Evolutionary conservation across 129 eudicot species (phyloP).

Genomic region (Helichrysum umbraculigerum): DNA sequence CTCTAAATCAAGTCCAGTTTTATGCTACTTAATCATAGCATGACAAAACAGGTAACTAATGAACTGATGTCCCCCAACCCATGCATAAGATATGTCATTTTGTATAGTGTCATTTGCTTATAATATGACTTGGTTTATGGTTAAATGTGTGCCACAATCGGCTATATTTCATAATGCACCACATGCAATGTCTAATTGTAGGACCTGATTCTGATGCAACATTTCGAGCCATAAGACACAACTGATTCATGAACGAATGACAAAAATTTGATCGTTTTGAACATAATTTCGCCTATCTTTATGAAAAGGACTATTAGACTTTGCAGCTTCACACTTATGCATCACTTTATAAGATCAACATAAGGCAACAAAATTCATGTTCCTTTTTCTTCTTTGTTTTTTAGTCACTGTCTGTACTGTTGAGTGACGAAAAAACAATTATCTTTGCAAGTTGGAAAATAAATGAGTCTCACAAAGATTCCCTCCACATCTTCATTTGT

Average conservation of each 20-base stretch:
- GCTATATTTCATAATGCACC: not conserved
- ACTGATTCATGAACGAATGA: not conserved
- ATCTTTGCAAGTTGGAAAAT: conserved; percentile 35
- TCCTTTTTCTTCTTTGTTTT: conserved; percentile 32
- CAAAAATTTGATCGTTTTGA: not conserved
- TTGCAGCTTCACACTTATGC: conserved; percentile 22
- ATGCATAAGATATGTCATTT: not conserved
- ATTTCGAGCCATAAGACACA: not conserved
- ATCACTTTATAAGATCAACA: conserved; percentile 35
- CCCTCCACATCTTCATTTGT: conserved; percentile 27
- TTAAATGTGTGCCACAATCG: not conserved
- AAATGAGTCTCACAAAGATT: conserved; percentile 25
- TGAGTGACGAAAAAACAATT: conserved; percentile 26
- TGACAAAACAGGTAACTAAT: conserved; percentile 14
- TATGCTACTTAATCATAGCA: conserved; percentile 7
- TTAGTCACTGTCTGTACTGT: conserved; percentile 26
- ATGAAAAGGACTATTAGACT: conserved; percentile 22
- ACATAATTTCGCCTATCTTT: not conserved
- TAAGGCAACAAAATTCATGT: conserved; percentile 32
- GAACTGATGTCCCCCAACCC: not conserved
- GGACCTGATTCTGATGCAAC: conserved; percentile 3
- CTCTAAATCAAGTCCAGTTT: not conserved
- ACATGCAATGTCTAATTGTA: conserved; percentile 9
- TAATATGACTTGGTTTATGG: not conserved
- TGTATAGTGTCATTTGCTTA: conserved; percentile 6